Conservation (phyloP, 2,329 filamentous ascomycete genomes). For the Neurospora crassa region DNA sequence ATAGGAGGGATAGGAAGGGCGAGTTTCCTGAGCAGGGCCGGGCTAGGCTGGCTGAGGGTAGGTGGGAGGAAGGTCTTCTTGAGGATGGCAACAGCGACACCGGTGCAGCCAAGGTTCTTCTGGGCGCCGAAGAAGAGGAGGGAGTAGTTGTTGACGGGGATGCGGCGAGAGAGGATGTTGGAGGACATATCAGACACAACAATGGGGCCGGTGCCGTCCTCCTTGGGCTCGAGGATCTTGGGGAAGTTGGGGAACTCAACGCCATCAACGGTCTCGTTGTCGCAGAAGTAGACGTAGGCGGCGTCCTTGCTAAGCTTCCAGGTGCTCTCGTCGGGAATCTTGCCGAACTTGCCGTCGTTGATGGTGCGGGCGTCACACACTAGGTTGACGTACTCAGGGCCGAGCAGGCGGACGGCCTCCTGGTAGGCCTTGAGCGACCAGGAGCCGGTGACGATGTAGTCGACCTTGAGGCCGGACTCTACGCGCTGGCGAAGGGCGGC, state of each 20-base stretch:
- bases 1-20: conserved; percentile 70
- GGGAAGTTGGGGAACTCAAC: conserved; percentile 81
- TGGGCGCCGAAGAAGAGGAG: conserved; percentile 88
- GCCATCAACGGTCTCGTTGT: conserved; percentile 90
- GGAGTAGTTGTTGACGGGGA: conserved; percentile 71
- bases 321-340: conserved; percentile 64
- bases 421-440: conserved; percentile 87
- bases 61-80: conserved; percentile 72
- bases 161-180: conserved; percentile 76
- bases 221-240: conserved; percentile 44
- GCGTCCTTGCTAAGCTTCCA: conserved; percentile 65
- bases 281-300: conserved; percentile 79
- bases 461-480: conserved; percentile 63
- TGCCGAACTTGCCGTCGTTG: conserved; percentile 76
- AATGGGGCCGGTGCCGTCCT: conserved; percentile 57
- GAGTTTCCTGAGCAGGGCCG: conserved; percentile 62
- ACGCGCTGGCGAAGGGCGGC: conserved; percentile 54
- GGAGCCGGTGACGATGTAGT: conserved; percentile 84
- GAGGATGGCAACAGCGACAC: conserved; percentile 78
- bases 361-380: conserved; percentile 55
- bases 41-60: conserved; percentile 51
- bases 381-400: conserved; percentile 71
- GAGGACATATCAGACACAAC: conserved; percentile 91
- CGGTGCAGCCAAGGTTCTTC: conserved; percentile 84
- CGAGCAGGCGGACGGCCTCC: conserved; percentile 70